Percentiles rank a stretch among this genome's conserved stretches.
These are phyloP conservation scores for Posidonia australis DNA, from an alignment of 106 monocot species.

Conservation along the genomic window DNA sequence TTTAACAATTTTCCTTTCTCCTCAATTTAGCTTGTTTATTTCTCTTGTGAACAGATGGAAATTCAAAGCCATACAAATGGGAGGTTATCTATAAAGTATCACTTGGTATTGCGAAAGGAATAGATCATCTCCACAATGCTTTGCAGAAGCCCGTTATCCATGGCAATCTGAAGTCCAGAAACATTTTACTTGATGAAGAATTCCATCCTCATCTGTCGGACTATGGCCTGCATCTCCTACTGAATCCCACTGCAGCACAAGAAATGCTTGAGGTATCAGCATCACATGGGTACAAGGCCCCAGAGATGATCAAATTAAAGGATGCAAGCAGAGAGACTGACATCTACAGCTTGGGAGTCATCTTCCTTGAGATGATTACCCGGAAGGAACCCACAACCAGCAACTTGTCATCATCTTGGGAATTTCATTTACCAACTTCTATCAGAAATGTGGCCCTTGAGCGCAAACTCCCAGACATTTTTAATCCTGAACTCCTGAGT, in stretches of 20 bases:
- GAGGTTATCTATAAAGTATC: constrained; percentile 57
- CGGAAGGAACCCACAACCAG: constrained; percentile 37
- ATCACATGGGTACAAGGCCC: constrained; percentile 75
- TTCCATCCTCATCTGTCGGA: constrained; percentile 66
- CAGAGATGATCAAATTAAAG: constrained; percentile 81
- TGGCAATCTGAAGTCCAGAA: constrained; percentile 85
- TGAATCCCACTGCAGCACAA: constrained; percentile 51
- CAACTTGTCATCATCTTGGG: constrained; percentile 24
- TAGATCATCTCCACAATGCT: constrained; percentile 82
- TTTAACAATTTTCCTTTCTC: neutral
- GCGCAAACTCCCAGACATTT: constrained; percentile 44
- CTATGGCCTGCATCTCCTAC: constrained; percentile 68
- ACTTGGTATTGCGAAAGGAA: constrained; percentile 56
- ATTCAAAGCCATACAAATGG: constrained; percentile 57
- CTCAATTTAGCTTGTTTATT: neutral
- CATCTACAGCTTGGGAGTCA: constrained; percentile 79
- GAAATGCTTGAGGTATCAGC: constrained; percentile 67
- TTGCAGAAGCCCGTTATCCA: constrained; percentile 54
- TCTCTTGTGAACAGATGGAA: constrained; percentile 31
- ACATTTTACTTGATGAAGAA: constrained; percentile 56
- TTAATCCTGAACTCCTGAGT: constrained; percentile 33
- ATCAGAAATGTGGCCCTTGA: constrained; percentile 57
- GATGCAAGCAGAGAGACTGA: constrained; percentile 58
- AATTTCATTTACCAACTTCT: constrained; percentile 37
- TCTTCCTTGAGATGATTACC: constrained; percentile 77